Conservation (phyloP, 148 eudicot genomes). For the Heliamphora exappendiculata region DNA sequence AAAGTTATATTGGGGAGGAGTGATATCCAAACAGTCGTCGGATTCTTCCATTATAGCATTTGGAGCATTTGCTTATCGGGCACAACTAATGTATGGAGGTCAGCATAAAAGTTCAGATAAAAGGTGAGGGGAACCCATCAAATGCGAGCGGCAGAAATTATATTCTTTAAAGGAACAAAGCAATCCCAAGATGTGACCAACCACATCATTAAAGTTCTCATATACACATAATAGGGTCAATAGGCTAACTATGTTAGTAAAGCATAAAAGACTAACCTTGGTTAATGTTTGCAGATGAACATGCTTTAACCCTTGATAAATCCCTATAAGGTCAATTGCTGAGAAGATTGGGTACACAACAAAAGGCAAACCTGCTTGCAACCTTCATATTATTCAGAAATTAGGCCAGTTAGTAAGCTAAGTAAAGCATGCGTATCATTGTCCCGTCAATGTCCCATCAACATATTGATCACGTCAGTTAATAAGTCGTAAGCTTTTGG, state of each 20-base stretch:
- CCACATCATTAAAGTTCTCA: background rate
- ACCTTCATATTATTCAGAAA: slow-evolving; percentile 52
- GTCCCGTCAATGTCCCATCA: background rate
- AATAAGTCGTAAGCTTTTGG: background rate
- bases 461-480: background rate
- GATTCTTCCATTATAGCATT: background rate
- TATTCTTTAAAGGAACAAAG: background rate
- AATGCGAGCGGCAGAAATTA: background rate
- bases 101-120: background rate
- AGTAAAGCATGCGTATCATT: background rate
- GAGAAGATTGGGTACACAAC: slow-evolving; percentile 78
- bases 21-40: background rate
- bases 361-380: slow-evolving; percentile 80
- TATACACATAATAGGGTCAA: background rate
- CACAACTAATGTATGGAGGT: background rate
- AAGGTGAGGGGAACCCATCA: background rate
- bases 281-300: slow-evolving; percentile 94
- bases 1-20: background rate
- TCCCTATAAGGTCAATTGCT: slow-evolving; percentile 73
- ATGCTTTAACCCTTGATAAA: slow-evolving; percentile 84
- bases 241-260: background rate
- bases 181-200: background rate
- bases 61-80: background rate
- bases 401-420: slow-evolving; percentile 10
- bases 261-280: slow-evolving; percentile 49